phyloP scores from a whole-genome alignment of 225 moss, liverwort and hornwort species.

The Straminergon stramineum region DNA sequence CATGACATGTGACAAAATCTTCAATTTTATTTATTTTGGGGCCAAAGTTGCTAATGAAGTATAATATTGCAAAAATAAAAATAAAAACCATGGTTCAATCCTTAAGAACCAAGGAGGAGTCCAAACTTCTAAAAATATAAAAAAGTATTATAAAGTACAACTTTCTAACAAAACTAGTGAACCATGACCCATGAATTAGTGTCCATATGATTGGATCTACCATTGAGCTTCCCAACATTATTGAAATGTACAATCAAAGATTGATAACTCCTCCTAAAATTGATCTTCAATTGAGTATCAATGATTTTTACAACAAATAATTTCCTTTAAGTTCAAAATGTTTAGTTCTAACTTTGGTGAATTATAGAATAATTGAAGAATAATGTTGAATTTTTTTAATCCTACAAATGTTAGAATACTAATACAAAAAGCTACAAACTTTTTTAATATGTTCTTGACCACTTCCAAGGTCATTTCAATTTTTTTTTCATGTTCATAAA shows the following conservation, averaged over 20 bases:
- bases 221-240: background rate
- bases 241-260: background rate
- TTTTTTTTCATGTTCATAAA: background rate
- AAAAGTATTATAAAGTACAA: background rate
- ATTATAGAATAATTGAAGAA: background rate
- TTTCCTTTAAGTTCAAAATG: background rate
- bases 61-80: background rate
- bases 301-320: background rate
- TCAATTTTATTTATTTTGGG: no score
- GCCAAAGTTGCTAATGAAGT: background rate
- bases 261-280: no score
- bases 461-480: background rate
- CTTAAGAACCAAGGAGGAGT: background rate
- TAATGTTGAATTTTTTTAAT: background rate
- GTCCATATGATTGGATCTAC: background rate
- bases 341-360: background rate
- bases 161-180: background rate
- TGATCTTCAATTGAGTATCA: background rate
- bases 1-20: no score
- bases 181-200: background rate
- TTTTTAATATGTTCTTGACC: background rate
- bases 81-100: background rate
- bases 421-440: background rate
- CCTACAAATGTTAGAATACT: background rate
- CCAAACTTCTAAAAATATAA: background rate